Evolutionary conservation across 2,329 filamentous ascomycete genomes (phyloP), one percentile per base, ranked within the genome.

Genomic region (Verticillium longisporum): DNA sequence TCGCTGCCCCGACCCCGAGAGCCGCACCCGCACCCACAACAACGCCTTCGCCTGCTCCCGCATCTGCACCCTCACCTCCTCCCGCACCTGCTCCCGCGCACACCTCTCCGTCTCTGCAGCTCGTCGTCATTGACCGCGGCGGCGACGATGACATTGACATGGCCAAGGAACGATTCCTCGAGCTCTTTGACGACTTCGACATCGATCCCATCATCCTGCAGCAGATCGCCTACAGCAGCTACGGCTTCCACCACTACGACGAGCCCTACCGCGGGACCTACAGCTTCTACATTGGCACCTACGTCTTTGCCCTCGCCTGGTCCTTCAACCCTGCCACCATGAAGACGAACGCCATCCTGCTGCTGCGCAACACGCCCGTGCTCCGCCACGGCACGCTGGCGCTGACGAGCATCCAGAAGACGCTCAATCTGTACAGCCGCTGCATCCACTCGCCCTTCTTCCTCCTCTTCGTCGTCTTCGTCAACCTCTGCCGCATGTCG

Each of bases 231-330:
- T 37, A 59, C 26, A 59, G 56, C 59, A 58, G 61, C 38, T 63
- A 63, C 38, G 61, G 61, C 37, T 60, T 63, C 38, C 58, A 63
- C 54, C 54, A 62, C 58, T 62, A 62, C 45, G 61, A 62, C 18
- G 33, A 54, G 18, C 36, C 60, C 26, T 13, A 55, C 45, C 10
- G 9, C 18, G 26, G 37, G 15, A n/a, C 36, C 34, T 57, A 54
- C 26, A 63, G 56, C 53, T 63, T 61, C 58, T 63, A 63, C 41
- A 54, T 63, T 34, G 61, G 61, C n/a, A 61, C 59, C 33, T 63
- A 61, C 56, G 59, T 63, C 50, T 63, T 59, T 54, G 56, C 61
- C 2, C 53, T 63, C 15, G 59, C 55, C 31, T 63, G 61, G 61
- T 63, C 61, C 21, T 59, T 58, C 26, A 34, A 63, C 57, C 57